Evolutionary conservation across 2,329 filamentous ascomycete species (phyloP), one percentile per base, ranked within the genome.

Genomic region (Pseudogymnoascus sp.): DNA sequence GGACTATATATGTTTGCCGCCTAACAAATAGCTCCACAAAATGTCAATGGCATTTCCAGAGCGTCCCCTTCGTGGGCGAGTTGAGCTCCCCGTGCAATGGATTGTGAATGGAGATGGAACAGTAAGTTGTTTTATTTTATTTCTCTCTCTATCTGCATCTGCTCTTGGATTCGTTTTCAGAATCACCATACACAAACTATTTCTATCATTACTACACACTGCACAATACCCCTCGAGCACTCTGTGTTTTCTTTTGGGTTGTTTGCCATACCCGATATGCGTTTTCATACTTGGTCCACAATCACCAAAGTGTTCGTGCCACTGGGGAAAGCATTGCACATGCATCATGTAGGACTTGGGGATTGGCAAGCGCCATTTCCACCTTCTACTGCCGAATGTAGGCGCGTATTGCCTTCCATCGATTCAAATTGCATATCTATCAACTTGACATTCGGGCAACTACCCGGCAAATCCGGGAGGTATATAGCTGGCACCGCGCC

Each of bases 1-100:
- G 50, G 29, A 33, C 17, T 21, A 13, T 29, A 13, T 29, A 17
- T 56, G 50, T 21, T 56, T 56, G 50, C 35, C 29, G n/a, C 29
- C 10, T 15, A 29, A 33, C 29, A 56, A 56, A 56, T n/a, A 56
- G 2, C 29, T 35, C 17, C 2, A 3, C 50, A 56, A 56, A 10
- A 56, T 56, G 17, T 56, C 50, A 15, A 56, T 19, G 50, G 50
- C 29, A 21, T 56, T 56, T 15, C 29, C 50, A 56, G 50, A 56
- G 50, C 50, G 50, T 56, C 50, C 50, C 50, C 50, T 56, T 56
- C 50, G 17, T 56, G 50, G 50, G 29, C 50, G 50, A 33, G 50
- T 56, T 1, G 50, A 56, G 10, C 50, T 56, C 5, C 50, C 50
- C 0, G 50, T 56, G 1, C 50, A 56, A 33, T 56, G 50, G 50